Conservation (phyloP, 1,139 yeast genomes). For the Meyerozyma carpophila region DNA sequence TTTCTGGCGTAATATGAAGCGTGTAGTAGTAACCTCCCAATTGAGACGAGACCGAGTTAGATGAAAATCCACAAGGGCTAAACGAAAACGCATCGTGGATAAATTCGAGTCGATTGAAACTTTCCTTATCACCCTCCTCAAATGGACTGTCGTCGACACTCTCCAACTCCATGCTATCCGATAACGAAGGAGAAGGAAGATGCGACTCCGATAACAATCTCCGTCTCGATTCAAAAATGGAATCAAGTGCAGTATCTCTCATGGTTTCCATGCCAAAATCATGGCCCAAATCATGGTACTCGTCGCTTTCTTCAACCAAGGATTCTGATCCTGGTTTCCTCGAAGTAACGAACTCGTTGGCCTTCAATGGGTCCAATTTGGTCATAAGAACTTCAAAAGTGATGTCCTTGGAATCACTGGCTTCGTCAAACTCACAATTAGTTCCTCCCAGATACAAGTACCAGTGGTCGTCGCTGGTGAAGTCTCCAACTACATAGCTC, state of each 20-base stretch:
- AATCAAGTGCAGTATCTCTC: constrained; percentile 53
- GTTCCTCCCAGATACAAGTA: constrained; percentile 67
- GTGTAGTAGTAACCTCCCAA: constrained; percentile 71
- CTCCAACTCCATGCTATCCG: constrained; percentile 21
- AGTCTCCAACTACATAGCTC: constrained; percentile 78
- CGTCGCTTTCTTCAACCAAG: constrained; percentile 32
- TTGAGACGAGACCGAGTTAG: constrained; percentile 65
- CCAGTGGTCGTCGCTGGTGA: constrained; percentile 80
- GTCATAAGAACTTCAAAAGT: constrained; percentile 93
- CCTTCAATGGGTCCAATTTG: constrained; percentile 56
- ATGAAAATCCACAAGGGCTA: constrained; percentile 94
- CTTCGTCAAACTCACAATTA: constrained; percentile 13
- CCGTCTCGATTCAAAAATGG: constrained; percentile 40
- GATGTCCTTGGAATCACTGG: constrained; percentile 42
- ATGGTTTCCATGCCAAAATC: constrained; percentile 67
- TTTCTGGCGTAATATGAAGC: constrained; percentile 90
- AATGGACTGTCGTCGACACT: constrained; percentile 4
- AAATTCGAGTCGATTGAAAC: constrained; percentile 16
- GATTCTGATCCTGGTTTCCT: constrained; percentile 49
- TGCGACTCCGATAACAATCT: constrained; percentile 15
- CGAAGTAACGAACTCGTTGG: constrained; percentile 57
- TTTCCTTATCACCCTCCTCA: constrained; percentile 9
- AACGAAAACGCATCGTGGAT: constrained; percentile 86
- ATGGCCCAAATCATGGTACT: constrained; percentile 72
- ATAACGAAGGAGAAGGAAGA: constrained; percentile 35